A percentile compares a stretch with the other conserved stretches of the same genome.
Evolutionary conservation across 2,329 filamentous ascomycete genomes (phyloP).

Genomic region (Cercospora brassicicola): DNA sequence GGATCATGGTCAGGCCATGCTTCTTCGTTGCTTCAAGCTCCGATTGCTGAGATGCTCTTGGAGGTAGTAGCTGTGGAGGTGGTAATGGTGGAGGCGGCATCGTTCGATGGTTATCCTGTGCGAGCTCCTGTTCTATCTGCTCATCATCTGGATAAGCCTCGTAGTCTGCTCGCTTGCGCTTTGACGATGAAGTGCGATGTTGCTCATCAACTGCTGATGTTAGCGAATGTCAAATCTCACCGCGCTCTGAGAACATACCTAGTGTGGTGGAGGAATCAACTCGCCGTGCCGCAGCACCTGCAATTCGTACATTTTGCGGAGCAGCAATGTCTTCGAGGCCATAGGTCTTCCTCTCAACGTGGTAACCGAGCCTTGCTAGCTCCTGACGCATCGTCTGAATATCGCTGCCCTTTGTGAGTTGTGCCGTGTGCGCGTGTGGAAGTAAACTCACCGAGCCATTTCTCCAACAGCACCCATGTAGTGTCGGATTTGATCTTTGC

Average conservation of each 20-base stretch:
- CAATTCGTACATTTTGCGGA: neutral
- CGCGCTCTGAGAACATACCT: conserved; percentile 6
- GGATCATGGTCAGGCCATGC: neutral
- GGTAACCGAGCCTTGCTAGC: conserved; percentile 34
- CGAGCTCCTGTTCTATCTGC: neutral
- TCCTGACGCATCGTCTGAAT: conserved; percentile 34
- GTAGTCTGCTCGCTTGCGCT: conserved; percentile 37
- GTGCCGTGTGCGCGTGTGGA: neutral
- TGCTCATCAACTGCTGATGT: conserved; percentile 19
- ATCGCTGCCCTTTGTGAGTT: conserved; percentile 30
- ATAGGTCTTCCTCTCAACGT: conserved; percentile 32
- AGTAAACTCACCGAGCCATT: conserved; percentile 34
- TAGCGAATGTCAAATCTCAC: neutral
- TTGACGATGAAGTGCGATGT: conserved; percentile 31
- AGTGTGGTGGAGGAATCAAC: conserved; percentile 22
- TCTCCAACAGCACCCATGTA: conserved; percentile 40
- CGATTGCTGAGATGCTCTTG: neutral
- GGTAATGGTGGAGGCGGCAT: conserved; percentile 17
- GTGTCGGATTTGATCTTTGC: conserved; percentile 38
- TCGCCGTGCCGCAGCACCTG: neutral
- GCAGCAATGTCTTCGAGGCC: conserved; percentile 18
- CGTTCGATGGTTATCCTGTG: neutral
- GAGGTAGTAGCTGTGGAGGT: neutral
- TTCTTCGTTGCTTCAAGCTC: neutral
- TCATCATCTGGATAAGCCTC: conserved; percentile 22